Evolutionary conservation across 345 rosid genomes (phyloP).

Genomic region (Bruguiera sexangula): DNA sequence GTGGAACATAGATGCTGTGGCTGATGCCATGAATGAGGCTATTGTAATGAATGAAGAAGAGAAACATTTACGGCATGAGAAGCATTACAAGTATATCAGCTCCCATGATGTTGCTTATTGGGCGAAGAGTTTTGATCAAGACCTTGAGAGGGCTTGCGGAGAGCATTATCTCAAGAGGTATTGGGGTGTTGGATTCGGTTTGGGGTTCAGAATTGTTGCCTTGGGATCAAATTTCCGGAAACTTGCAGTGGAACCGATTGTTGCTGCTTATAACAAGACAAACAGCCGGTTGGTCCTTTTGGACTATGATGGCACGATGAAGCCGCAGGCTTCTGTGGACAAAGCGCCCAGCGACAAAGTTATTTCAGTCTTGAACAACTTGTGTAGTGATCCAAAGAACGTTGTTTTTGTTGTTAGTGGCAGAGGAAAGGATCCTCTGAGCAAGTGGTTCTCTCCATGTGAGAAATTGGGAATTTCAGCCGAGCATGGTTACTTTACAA

Average conservation of each 20-base stretch:
- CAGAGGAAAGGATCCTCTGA: constrained; percentile 63
- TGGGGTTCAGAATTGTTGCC: constrained; percentile 66
- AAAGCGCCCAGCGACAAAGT: constrained; percentile 53
- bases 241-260: constrained; percentile 49
- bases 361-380: constrained; percentile 47
- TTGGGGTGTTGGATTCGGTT: constrained; percentile 72
- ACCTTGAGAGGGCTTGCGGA: constrained; percentile 65
- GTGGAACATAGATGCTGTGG: constrained; percentile 60
- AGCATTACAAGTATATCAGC: constrained; percentile 79
- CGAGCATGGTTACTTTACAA: constrained; percentile 74
- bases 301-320: constrained; percentile 88
- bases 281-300: constrained; percentile 59
- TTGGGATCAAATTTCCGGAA: constrained; percentile 61
- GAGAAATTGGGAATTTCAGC: constrained; percentile 71
- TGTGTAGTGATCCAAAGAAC: constrained; percentile 65
- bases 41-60: constrained; percentile 41
- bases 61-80: constrained; percentile 68
- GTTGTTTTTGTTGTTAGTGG: constrained; percentile 77
- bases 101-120: constrained; percentile 76
- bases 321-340: constrained; percentile 46
- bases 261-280: constrained; percentile 48
- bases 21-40: constrained; percentile 61
- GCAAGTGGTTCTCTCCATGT: constrained; percentile 69
- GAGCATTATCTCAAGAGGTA: constrained; percentile 64
- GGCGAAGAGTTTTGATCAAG: constrained; percentile 73